Percentiles rank a stretch among this genome's conserved stretches.
phyloP scores from a whole-genome alignment of 2,329 filamentous ascomycete genomes.

The Xylariomycetidae sp. region DNA sequence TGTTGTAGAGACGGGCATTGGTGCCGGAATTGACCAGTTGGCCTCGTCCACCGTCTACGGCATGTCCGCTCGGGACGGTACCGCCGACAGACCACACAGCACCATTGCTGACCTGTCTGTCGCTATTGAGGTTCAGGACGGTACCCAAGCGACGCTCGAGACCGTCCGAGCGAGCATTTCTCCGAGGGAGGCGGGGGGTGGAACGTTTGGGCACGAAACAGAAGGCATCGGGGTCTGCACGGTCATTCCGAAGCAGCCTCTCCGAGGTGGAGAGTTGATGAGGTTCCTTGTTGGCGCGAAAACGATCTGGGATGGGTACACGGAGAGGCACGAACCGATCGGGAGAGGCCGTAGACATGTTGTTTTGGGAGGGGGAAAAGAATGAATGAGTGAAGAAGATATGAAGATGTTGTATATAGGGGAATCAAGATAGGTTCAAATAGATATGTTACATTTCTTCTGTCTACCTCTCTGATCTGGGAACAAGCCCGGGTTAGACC shows the following conservation, averaged over 20 bases:
- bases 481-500: too few relatives aligned
- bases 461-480: too few relatives aligned
- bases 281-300: slow-evolving; percentile 39
- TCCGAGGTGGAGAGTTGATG: slow-evolving; percentile 40
- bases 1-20: slow-evolving; percentile 62
- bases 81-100: slow-evolving; percentile 76
- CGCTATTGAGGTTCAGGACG: slow-evolving; percentile 22
- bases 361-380: slow-evolving; percentile 10
- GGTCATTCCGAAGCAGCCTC: slow-evolving; percentile 38
- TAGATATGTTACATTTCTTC: too few relatives aligned
- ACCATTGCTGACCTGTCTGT: slow-evolving; percentile 57
- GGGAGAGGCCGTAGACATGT: slow-evolving; percentile 25
- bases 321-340: slow-evolving; percentile 50
- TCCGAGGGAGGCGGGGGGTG: slow-evolving; percentile 21
- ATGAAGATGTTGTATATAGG: too few relatives aligned
- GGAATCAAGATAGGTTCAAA: too few relatives aligned
- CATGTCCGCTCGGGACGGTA: slow-evolving; percentile 50
- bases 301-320: slow-evolving; percentile 37
- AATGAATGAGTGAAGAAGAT: slow-evolving; percentile 22
- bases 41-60: slow-evolving; percentile 59
- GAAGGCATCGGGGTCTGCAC: slow-evolving; percentile 39
- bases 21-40: slow-evolving; percentile 64
- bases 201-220: slow-evolving; percentile 27
- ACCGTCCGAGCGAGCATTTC: slow-evolving; percentile 24
- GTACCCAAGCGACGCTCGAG: slow-evolving; percentile 21